Evolutionary conservation across 2,329 filamentous ascomycete species (phyloP).

Genomic region (Huntiella moniliformis): DNA sequence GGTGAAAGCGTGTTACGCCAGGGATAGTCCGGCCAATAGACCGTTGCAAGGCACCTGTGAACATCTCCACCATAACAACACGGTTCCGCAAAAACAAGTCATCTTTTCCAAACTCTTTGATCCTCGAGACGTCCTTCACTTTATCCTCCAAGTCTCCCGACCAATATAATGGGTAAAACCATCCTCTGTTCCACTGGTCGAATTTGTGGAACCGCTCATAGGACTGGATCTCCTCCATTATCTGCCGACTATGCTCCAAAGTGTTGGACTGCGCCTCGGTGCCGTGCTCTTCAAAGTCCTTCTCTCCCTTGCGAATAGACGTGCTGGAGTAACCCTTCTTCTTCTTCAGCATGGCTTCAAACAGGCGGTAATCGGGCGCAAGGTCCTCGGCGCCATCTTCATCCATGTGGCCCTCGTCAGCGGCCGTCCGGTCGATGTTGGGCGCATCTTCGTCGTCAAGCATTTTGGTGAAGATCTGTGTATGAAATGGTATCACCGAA

Average conservation of each 20-base stretch:
- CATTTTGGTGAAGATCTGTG: neutral
- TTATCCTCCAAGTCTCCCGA: slow-evolving; percentile 14
- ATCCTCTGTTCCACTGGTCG: slow-evolving; percentile 47
- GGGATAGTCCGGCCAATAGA: slow-evolving; percentile 52
- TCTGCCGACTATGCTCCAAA: slow-evolving; percentile 62
- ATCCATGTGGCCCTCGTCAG: slow-evolving; percentile 16
- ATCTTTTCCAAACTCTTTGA: slow-evolving; percentile 9
- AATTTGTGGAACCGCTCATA: slow-evolving; percentile 57
- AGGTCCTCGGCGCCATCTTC: slow-evolving; percentile 58
- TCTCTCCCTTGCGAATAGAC: slow-evolving; percentile 78
- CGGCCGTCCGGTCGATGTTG: slow-evolving; percentile 12
- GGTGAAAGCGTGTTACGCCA: slow-evolving; percentile 30
- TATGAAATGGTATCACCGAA: neutral
- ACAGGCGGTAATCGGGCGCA: slow-evolving; percentile 70
- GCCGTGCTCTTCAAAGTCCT: slow-evolving; percentile 90
- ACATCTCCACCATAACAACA: slow-evolving; percentile 50
- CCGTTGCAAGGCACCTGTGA: slow-evolving; percentile 53
- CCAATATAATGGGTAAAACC: slow-evolving; percentile 52
- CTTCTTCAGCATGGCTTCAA: slow-evolving; percentile 33
- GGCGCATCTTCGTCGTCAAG: slow-evolving; percentile 28
- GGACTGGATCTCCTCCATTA: slow-evolving; percentile 74
- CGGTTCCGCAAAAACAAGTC: slow-evolving; percentile 23
- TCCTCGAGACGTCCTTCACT: slow-evolving; percentile 9
- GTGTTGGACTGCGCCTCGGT: slow-evolving; percentile 62
- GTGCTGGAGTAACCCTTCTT: slow-evolving; percentile 34